These are phyloP conservation scores for Trichoderma brevicompactum DNA, from an alignment of 2,329 filamentous ascomycete species.

Conservation along the genomic window DNA sequence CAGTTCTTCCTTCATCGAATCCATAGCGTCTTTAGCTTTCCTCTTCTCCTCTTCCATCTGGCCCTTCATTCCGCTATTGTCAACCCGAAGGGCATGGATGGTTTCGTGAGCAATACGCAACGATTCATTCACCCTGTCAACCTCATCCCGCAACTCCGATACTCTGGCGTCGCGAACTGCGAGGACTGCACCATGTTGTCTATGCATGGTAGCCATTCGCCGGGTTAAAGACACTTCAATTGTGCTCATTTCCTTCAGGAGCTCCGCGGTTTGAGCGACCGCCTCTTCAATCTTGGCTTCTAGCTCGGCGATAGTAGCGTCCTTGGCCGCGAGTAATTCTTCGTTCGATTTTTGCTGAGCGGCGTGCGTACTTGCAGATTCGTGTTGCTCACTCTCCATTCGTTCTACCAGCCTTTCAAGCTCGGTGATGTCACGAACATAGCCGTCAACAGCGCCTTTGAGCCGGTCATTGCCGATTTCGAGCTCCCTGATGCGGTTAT, in stretches of 20 bases:
- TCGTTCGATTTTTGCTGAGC: slow-evolving; percentile 43
- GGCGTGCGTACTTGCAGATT: slow-evolving; percentile 39
- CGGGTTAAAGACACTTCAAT: too few species aligned
- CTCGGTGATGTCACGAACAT: slow-evolving; percentile 58
- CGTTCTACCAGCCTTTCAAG: slow-evolving; percentile 56
- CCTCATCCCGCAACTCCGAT: slow-evolving; percentile 52
- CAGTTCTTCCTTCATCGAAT: slow-evolving; percentile 55
- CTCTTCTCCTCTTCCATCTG: slow-evolving; percentile 42
- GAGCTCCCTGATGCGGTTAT: slow-evolving; percentile 50
- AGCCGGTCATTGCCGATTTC: slow-evolving; percentile 56
- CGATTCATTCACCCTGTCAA: slow-evolving; percentile 52
- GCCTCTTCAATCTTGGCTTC: slow-evolving; percentile 51
- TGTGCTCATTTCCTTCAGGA: too few species aligned
- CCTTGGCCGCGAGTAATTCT: slow-evolving; percentile 44
- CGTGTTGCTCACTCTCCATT: slow-evolving; percentile 49
- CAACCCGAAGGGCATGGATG: slow-evolving; percentile 51
- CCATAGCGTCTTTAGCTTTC: slow-evolving; percentile 21
- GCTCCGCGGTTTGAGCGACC: slow-evolving; percentile 42
- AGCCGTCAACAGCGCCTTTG: slow-evolving; percentile 56
- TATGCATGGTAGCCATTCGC: too few species aligned
- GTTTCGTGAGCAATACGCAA: slow-evolving; percentile 54
- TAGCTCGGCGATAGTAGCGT: slow-evolving; percentile 47
- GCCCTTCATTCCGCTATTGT: slow-evolving; percentile 48
- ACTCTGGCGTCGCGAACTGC: slow-evolving; percentile 57
- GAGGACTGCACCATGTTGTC: slow-evolving; percentile 36